Evolutionary conservation across 306 rosid species (phyloP), one percentile per base, ranked within the genome.

Genomic region (Prunus mume): DNA sequence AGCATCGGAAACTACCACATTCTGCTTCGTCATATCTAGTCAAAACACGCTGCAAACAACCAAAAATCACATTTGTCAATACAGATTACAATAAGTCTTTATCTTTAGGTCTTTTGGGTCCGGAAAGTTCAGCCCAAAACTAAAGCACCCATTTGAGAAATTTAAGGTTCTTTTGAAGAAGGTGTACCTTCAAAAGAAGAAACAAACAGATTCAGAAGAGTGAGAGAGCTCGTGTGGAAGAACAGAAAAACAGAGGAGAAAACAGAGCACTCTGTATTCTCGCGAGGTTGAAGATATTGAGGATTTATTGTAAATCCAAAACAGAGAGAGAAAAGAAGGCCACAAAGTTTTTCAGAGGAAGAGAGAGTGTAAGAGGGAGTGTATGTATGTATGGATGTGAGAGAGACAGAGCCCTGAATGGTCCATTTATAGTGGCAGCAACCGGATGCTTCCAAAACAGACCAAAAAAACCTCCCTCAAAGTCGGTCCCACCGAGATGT

Each of bases 21-120:
- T 91, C 83, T 88, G 91, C 75, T 87, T 93, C 51, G 97, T 91
- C 99, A 95, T 93, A 41, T 71, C 71, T 5, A 22, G 13, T 51
- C 30, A n/a, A 55, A 68, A 41, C 49, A 80, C 72, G 17, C 88
- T 83, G 86, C 76, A 63, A 56, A 54, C 12, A 30, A 7, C 61
- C 47, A 50, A 66, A 1, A 72, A 55, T 24, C 43, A 8, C 68
- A 76, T 30, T 65, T 6, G 69, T 58, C 78, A 80, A 28, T 69
- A 50, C 78, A 49, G 28, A 66, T 20, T 55, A 9, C 43, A 49
- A 49, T 13, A 49, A 15, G 54, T 49, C 54, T 49, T 49, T 13
- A 12, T 49, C 54, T 13, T 49, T 20, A 2, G 38, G 27, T 65
- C 4, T 56, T 2, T 41, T n/a, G 11, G 12, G 22, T 24, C 65